Evolutionary conservation across 2,329 filamentous ascomycete species (phyloP).

Genomic region (Alternaria tenuissima): DNA sequence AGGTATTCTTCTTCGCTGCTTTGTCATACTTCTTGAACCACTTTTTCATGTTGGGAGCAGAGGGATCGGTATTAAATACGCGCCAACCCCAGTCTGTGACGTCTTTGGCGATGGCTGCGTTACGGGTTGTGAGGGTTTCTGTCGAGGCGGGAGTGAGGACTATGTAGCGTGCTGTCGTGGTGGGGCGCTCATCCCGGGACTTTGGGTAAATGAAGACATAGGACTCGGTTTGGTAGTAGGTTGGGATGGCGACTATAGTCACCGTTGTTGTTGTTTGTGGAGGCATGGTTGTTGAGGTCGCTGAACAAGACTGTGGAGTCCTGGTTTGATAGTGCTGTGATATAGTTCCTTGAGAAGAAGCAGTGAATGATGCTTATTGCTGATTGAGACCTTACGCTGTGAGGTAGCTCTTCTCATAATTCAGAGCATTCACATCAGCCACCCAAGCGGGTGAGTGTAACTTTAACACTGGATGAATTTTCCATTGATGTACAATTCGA

Average conservation of each 20-base stretch:
- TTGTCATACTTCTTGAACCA: constrained; percentile 3
- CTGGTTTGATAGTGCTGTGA: neutral
- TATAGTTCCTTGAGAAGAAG: neutral
- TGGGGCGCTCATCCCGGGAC: neutral
- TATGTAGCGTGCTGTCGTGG: constrained; percentile 11
- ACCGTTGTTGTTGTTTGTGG: neutral
- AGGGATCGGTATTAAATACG: neutral
- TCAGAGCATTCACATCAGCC: neutral
- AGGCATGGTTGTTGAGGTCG: neutral
- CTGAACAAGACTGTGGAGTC: neutral
- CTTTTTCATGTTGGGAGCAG: neutral
- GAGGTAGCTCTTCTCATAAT: neutral
- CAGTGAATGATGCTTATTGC: neutral
- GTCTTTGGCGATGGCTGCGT: constrained; percentile 9
- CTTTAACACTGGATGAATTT: neutral
- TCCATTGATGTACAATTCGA: no score
- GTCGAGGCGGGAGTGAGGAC: neutral
- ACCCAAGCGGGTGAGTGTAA: neutral
- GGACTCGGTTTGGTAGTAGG: constrained; percentile 6
- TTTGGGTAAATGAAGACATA: neutral
- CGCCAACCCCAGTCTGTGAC: constrained; percentile 8
- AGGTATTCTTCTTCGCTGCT: neutral
- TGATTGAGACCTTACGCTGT: neutral
- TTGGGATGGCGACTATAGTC: neutral
- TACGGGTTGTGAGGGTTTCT: neutral